A percentile compares a stretch with the other conserved stretches of the same genome.
These are phyloP conservation scores for Talaromyces sp. DNA, from an alignment of 2,329 filamentous ascomycete species.

Conservation along the genomic window DNA sequence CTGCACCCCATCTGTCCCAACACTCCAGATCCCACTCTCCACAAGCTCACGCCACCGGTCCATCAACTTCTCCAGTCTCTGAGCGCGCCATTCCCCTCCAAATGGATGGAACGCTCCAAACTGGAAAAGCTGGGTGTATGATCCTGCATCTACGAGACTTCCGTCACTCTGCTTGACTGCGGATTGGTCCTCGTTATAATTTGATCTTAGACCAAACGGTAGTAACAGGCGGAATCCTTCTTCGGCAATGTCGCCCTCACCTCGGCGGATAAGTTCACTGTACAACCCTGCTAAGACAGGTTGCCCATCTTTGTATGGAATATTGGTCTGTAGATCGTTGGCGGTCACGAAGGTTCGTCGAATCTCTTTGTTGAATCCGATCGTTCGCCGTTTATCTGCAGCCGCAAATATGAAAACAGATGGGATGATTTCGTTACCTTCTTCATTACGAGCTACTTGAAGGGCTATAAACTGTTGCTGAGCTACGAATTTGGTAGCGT, in stretches of 20 bases:
- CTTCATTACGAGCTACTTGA: background rate
- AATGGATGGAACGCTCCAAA: constrained; percentile 15
- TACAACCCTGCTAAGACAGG: constrained; percentile 7
- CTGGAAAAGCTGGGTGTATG: constrained; percentile 10
- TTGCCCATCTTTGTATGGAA: background rate
- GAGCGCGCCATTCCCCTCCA: constrained; percentile 17
- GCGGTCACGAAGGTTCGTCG: background rate
- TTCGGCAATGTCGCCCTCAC: constrained; percentile 1
- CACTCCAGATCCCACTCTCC: constrained; percentile 22
- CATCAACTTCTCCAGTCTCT: constrained; percentile 22
- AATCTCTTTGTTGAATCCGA: constrained; percentile 1
- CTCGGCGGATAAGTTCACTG: background rate
- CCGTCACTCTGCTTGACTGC: background rate
- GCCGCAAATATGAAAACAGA: background rate
- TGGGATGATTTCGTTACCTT: background rate
- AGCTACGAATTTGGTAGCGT: background rate
- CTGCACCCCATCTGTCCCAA: constrained; percentile 22
- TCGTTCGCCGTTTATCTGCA: background rate
- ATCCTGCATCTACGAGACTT: constrained; percentile 14
- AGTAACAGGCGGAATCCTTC: constrained; percentile 11
- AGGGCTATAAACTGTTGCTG: constrained; percentile 1
- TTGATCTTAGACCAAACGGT: background rate
- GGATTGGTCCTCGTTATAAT: background rate
- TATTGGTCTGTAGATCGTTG: background rate
- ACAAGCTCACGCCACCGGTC: constrained; percentile 20